Evolutionary conservation across 768 basidiomycete genomes (phyloP).

Genomic region (Saitozyma sp.): DNA sequence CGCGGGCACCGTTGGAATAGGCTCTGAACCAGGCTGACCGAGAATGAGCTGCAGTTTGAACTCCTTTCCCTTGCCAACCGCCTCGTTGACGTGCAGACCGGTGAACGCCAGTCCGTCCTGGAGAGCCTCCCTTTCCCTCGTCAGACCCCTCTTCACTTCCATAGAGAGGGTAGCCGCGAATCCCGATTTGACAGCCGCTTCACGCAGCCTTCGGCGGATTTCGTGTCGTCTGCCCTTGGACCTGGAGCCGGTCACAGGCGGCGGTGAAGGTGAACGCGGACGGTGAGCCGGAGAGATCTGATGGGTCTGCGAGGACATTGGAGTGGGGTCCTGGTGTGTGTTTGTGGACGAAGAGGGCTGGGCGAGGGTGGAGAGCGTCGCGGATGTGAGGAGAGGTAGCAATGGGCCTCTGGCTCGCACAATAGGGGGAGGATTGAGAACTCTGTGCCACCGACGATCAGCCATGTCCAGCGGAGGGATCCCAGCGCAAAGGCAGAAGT

Average conservation of each 20-base stretch:
- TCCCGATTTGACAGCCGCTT: slow-evolving; percentile 24
- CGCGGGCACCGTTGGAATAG: background rate
- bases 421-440: slow-evolving; percentile 88
- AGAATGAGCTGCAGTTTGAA: slow-evolving; percentile 37
- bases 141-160: slow-evolving; percentile 16
- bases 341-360: slow-evolving; percentile 59
- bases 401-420: slow-evolving; percentile 84
- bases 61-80: slow-evolving; percentile 35
- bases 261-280: background rate
- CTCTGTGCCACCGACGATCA: slow-evolving; percentile 48
- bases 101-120: slow-evolving; percentile 46
- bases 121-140: slow-evolving; percentile 24
- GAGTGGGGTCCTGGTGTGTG: background rate
- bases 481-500: background rate
- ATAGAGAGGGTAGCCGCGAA: slow-evolving; percentile 28
- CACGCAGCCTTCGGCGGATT: slow-evolving; percentile 4
- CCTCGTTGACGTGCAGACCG: slow-evolving; percentile 38
- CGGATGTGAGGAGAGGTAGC: slow-evolving; percentile 16
- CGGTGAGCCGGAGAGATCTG: slow-evolving; percentile 13
- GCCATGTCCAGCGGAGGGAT: background rate
- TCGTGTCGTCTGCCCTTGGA: background rate
- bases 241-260: background rate
- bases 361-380: slow-evolving; percentile 61
- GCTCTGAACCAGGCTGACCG: background rate
- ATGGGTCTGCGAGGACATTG: slow-evolving; percentile 59